Evolutionary conservation across 2,329 filamentous ascomycete genomes (phyloP), one percentile per base, ranked within the genome.

Genomic region (Curvularia hawaiiensis): DNA sequence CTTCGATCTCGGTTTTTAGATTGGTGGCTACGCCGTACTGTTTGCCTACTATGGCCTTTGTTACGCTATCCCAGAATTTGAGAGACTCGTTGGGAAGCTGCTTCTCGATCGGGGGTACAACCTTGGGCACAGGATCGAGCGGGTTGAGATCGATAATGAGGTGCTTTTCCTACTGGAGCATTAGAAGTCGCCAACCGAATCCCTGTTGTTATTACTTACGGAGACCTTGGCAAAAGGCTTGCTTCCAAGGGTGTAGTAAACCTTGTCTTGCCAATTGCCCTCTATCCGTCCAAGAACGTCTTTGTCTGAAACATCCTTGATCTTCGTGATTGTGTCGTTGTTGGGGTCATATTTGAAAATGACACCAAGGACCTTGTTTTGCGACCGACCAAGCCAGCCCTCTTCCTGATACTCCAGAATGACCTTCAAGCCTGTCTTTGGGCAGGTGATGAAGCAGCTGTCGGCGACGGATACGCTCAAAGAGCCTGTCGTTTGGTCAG

Each of bases 331-430:
- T 73, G 85, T 86, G 75, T 98, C 94, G 56, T 93, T 94, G 22
- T 91, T 86, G 0, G 92, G 90, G 70, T 97, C 90, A 67, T 97
- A 97, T 49, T 85, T 89, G 83, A 97, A 99, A 54, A 98, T 84
- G 53, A 97, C 87, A 18, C 95, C 95, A 60, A 96, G 88, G 35
- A 99, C 89, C 72, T 90, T 92, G 78, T 98, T 97, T 67, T 96
- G 94, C 20, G 91, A 86, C 64, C 91, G 91, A 46, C 93, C 91
- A 30, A 98, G 83, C 93, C 95, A 99, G 49, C 93, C 92, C 68
- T 98, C 94, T 71, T 98, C 94, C 54, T 93, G 81, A 75, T 99
- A 99, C 69, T 96, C 89, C 46, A 99, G 79, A 62, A 99, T 97
- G 18, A 89, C 90, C 80, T 98, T 98, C 65, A 96, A 85, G 72